These are phyloP conservation scores for Arctium minus DNA, from an alignment of 129 eudicot genomes.

Conservation along the genomic window DNA sequence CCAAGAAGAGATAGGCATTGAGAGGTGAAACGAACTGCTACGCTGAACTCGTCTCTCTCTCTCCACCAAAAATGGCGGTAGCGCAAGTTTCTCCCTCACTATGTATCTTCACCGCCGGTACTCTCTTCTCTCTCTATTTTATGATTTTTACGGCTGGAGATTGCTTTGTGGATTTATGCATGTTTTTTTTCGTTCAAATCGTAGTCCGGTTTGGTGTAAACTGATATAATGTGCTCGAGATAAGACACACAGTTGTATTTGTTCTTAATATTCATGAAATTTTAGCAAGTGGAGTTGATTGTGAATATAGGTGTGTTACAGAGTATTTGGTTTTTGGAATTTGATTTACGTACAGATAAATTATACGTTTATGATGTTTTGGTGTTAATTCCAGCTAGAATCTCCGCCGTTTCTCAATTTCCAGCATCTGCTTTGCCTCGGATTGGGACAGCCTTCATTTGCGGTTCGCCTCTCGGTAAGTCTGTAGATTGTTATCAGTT, in stretches of 20 bases:
- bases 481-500: background rate
- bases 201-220: background rate
- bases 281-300: background rate
- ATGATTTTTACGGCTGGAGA: background rate
- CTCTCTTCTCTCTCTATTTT: background rate
- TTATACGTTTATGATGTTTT: conserved; percentile 1
- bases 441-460: conserved; percentile 23
- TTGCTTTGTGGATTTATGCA: background rate
- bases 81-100: conserved; percentile 56
- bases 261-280: background rate
- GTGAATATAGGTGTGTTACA: conserved; percentile 1
- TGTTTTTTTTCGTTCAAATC: background rate
- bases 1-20: conserved; percentile 27
- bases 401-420: background rate
- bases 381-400: conserved; percentile 27
- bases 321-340: background rate
- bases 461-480: conserved; percentile 28
- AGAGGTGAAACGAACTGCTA: conserved; percentile 32
- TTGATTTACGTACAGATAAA: background rate
- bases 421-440: conserved; percentile 22
- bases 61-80: conserved; percentile 40
- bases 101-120: conserved; percentile 52
- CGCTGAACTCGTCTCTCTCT: background rate
- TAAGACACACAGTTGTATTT: background rate
- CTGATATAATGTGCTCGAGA: conserved; percentile 8